Percentiles rank a stretch among this genome's conserved stretches.
Evolutionary conservation across 2,329 filamentous ascomycete species (phyloP).

Genomic region (Pseudogymnoascus sp.): DNA sequence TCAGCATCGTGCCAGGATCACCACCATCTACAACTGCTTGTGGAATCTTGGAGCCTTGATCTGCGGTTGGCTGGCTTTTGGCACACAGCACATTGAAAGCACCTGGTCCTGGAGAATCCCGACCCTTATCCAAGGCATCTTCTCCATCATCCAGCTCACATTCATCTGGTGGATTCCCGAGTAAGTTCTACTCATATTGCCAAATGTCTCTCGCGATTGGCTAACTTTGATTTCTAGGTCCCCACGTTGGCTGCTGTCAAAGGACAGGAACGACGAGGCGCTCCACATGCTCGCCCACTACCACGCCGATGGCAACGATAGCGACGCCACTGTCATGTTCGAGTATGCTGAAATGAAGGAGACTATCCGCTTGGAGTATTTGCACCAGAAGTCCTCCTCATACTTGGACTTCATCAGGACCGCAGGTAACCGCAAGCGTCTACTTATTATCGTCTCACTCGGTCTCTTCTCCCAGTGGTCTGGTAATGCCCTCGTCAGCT

Average conservation of each 20-base stretch:
- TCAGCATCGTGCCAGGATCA: slow-evolving; percentile 30
- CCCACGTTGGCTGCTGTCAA: slow-evolving; percentile 52
- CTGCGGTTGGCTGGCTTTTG: slow-evolving; percentile 33
- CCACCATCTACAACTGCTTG: slow-evolving; percentile 27
- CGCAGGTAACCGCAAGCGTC: slow-evolving; percentile 55
- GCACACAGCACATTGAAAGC: slow-evolving; percentile 30
- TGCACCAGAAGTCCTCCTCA: slow-evolving; percentile 40
- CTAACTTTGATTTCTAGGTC: slow-evolving; percentile 43
- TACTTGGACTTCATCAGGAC: slow-evolving; percentile 47
- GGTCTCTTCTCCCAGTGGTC: slow-evolving; percentile 62
- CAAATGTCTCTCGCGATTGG: slow-evolving; percentile 43
- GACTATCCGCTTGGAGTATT: slow-evolving; percentile 23
- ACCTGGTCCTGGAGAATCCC: slow-evolving; percentile 34
- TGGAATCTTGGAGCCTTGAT: slow-evolving; percentile 32
- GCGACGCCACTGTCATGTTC: slow-evolving; percentile 40
- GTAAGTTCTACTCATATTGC: slow-evolving; percentile 38
- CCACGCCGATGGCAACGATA: slow-evolving; percentile 47
- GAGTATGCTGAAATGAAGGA: slow-evolving; percentile 32
- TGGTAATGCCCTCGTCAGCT: slow-evolving; percentile 60
- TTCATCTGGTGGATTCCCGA: slow-evolving; percentile 8
- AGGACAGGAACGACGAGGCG: slow-evolving; percentile 46
- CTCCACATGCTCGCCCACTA: slow-evolving; percentile 45
- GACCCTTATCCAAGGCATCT: slow-evolving; percentile 38
- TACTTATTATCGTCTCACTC: slow-evolving; percentile 54
- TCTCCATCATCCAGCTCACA: slow-evolving; percentile 37